These are phyloP conservation scores for Bocquillonia castaneifolia DNA, from an alignment of 441 rosid species.

Conservation along the genomic window DNA sequence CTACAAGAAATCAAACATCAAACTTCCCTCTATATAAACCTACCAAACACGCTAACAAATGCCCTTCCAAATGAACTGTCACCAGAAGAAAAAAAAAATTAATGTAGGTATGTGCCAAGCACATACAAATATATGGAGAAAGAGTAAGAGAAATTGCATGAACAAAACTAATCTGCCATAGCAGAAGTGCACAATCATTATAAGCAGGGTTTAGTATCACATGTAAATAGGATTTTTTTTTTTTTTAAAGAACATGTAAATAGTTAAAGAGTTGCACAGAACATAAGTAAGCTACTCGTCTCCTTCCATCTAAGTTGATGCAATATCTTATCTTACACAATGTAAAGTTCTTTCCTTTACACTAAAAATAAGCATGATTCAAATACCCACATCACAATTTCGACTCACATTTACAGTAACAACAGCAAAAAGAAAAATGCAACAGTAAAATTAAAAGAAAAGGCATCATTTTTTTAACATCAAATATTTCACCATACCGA, in stretches of 20 bases:
- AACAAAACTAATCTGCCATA: background rate
- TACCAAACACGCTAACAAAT: background rate
- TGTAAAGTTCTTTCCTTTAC: background rate
- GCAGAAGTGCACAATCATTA: background rate
- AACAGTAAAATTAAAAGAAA: background rate
- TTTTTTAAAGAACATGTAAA: too few species aligned
- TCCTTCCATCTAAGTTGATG: too few species aligned
- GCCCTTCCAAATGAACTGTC: background rate
- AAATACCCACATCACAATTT: too few species aligned
- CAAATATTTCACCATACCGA: conserved; percentile 26
- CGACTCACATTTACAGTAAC: too few species aligned
- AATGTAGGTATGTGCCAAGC: background rate
- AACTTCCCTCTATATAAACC: background rate
- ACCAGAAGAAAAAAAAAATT: background rate
- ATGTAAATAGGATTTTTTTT: background rate
- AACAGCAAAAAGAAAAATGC: too few species aligned
- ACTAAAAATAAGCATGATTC: background rate
- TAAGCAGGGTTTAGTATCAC: background rate
- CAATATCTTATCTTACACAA: too few species aligned
- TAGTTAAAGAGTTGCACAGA: background rate
- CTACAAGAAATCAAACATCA: background rate
- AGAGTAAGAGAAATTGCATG: background rate
- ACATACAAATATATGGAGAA: background rate
- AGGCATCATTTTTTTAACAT: background rate
- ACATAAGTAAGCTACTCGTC: background rate